Base-by-base conservation (phyloP, 257 asterid genomes). In the Rauvolfia tetraphylla region DNA sequence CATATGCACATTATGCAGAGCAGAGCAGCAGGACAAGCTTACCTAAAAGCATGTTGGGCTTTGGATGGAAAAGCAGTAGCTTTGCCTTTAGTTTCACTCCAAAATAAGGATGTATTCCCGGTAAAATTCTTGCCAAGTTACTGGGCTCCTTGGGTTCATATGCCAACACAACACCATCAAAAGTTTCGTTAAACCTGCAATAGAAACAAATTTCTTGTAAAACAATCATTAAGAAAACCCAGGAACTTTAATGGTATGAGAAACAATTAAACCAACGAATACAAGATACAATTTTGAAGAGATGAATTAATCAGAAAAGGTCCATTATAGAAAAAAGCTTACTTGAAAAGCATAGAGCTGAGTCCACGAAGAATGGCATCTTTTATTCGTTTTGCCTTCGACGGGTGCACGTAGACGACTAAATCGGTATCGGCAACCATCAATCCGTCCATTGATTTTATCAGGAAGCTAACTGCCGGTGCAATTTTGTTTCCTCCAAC, bases 121-220 rank as follows among this genome's bases (percentile, higher is more conserved):
- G 93, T 5, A 88, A 79, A 79, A 93, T 79, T 84, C 80, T 91
- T 20, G 92, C 98, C 82, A 83, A 73, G 36, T 58, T 63, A 74
- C 88, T 79, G 31, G 72, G 79, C 33, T 80, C 58, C 7, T 68
- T 82, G 0, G 92, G 90, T 63, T 87, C 95, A 73, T 92, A 92
- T 9, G 97, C 97, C 87, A 95, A 79, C 17, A 95, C 89, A 49
- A 95, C 96, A 29, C 99, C 99, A 79, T 87, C 93, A 75, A 91
- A 88, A 15, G 85, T 65, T 79, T 92, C 96, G 77, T 49, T 88
- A 74, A 88, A 93, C 88, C 97, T 93, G 77, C 12, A 80, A 79
- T 10, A 36, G 56, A 27, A 29, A 48, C 62, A 72, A 63, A 33
- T 29, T 29, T 23, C 42, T 48, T 39, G 44, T 46, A 46, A 59